Evolutionary conservation across 2,329 filamentous ascomycete species (phyloP), one percentile per base, ranked within the genome.

Genomic region (Davidsoniella virescens): DNA sequence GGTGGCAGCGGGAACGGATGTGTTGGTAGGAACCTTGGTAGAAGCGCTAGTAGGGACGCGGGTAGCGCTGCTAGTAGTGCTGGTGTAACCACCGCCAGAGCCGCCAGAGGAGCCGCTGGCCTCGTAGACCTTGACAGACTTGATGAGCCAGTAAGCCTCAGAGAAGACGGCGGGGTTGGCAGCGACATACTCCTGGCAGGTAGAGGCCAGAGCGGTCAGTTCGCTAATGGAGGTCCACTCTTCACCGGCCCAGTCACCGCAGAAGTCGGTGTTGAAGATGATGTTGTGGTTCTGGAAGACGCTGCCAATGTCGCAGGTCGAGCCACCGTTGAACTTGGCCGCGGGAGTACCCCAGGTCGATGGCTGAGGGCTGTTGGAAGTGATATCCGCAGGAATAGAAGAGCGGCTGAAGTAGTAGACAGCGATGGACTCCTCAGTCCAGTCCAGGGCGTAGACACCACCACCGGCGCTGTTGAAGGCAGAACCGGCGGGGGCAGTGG

Each of bases 221-320:
- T 73, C 70, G 4, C 64, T 54, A 53, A 79, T 71, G 29, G 62
- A 59, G 45, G 60, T 59, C 81, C 83, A 94, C 33, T 80, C 76
- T 3, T 55, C 52, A 20, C 85, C 85, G 6, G 87, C 87, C 87
- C 87, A 94, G 60, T 82, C 76, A 17, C 88, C 88, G 64, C 88
- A 95, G 63, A 94, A 86, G 5, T 83, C 84, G 1, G 80, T 92
- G 65, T 90, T 78, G 63, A 92, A 80, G 55, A 90, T 75, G 55
- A 95, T 78, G 57, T 81, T 75, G 67, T 94, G 75, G 53, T 82
- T 65, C 53, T 68, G 67, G 67, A 95, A 93, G 63, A 81, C 73
- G 1, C 65, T 56, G 54, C 79, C 69, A 55, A 94, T 82, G 57
- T 88, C 67, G 65, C 90, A 95, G 51, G 69, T 71, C 1, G 74